phyloP scores from a whole-genome alignment of 495 filamentous ascomycete species.

The Talaromyces trachyspermus region DNA sequence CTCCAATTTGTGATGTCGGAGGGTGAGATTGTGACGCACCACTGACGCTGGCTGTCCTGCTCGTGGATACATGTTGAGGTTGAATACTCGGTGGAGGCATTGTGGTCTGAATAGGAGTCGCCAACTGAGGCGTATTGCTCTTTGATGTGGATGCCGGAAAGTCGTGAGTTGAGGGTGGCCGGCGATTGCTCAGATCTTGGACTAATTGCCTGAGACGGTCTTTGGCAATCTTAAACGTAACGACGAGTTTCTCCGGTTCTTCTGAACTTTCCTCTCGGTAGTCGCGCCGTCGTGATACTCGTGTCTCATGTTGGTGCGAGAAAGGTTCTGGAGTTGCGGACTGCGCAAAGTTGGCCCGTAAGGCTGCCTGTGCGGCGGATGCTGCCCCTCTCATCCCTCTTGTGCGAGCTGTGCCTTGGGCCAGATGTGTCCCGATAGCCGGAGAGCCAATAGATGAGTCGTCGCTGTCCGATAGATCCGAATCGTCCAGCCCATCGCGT shows the following conservation, averaged over 20 bases:
- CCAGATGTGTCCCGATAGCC: conserved; percentile 56
- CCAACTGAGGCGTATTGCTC: conserved; percentile 41
- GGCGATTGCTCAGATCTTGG: conserved; percentile 40
- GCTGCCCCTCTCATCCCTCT: conserved; percentile 80
- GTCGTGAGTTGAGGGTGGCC: conserved; percentile 21
- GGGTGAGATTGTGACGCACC: conserved; percentile 17
- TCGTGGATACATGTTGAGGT: conserved; percentile 22
- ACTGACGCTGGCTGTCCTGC: conserved; percentile 23
- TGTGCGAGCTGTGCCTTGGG: conserved; percentile 76
- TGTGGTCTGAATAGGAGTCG: conserved; percentile 45
- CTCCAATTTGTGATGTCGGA: conserved; percentile 50
- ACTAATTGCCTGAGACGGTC: conserved; percentile 54
- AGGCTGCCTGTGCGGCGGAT: conserved; percentile 66
- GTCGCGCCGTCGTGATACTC: conserved; percentile 55
- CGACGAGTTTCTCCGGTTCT: conserved; percentile 51
- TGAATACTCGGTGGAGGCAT: conserved; percentile 54
- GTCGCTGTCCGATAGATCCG: conserved; percentile 81
- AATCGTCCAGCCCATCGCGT: conserved; percentile 65
- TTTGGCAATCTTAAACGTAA: conserved; percentile 65
- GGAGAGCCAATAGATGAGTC: conserved; percentile 84
- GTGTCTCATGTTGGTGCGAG: conserved; percentile 65
- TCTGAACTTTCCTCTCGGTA: conserved; percentile 68
- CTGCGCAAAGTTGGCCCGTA: conserved; percentile 68
- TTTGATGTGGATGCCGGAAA: conserved; percentile 38
- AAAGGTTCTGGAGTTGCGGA: conserved; percentile 82